A percentile compares a stretch with the other conserved stretches of the same genome.
Conservation (phyloP, 1,284 basidiomycete genomes). For the Rhodotorula sp. region DNA sequence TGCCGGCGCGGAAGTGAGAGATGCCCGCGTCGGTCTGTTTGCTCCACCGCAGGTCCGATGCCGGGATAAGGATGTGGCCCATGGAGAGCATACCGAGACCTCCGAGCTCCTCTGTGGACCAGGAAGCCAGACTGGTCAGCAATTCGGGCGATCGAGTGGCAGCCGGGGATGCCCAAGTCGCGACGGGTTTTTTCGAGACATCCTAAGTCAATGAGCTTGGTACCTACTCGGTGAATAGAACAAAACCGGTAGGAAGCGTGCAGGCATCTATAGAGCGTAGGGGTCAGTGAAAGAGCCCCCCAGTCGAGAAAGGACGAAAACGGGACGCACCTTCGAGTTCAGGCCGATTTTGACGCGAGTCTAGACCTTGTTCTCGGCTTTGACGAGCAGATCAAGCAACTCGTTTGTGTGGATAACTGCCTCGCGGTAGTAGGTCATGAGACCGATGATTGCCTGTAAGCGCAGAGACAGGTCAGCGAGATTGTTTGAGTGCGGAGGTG, state of each 20-base stretch:
- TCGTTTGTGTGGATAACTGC: slow-evolving; percentile 86
- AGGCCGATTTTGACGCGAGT: slow-evolving; percentile 96
- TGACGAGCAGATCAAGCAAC: slow-evolving; percentile 87
- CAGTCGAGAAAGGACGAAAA: not conserved
- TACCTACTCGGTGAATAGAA: slow-evolving; percentile 11
- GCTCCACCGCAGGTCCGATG: slow-evolving; percentile 94
- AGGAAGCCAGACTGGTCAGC: too few species aligned
- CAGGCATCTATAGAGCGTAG: slow-evolving; percentile 68
- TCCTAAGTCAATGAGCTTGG: too few species aligned
- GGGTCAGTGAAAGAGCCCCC: not conserved
- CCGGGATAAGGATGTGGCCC: slow-evolving; percentile 98
- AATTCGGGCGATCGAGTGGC: too few species aligned
- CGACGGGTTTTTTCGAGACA: too few species aligned
- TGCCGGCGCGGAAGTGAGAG: slow-evolving; percentile 52
- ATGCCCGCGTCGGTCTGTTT: slow-evolving; percentile 93
- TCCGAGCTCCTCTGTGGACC: slow-evolving; percentile 71
- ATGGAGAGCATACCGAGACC: slow-evolving; percentile 99
- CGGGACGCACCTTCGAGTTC: slow-evolving; percentile 35
- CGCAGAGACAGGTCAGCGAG: not conserved
- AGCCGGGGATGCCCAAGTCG: too few species aligned
- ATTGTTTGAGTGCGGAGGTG: not conserved
- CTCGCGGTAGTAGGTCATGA: slow-evolving; percentile 30
- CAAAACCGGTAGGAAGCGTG: slow-evolving; percentile 80
- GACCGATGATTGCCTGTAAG: slow-evolving; percentile 45
- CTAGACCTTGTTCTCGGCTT: slow-evolving; percentile 96